Base-by-base conservation (phyloP, 2,329 filamentous ascomycete species). In the Didymella lethalis region DNA sequence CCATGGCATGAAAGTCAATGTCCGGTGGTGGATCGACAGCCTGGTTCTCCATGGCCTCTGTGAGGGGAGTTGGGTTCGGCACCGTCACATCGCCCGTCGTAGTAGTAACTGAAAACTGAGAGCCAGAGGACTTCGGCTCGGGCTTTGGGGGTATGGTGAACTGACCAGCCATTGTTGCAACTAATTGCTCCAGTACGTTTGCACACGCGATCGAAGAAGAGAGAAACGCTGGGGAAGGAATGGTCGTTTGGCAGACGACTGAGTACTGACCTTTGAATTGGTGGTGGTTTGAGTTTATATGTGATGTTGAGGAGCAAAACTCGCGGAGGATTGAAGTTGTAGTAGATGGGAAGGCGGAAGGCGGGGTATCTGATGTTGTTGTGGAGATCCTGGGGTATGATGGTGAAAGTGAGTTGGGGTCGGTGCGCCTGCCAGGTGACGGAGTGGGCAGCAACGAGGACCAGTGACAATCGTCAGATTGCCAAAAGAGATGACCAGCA, bases 1-100 rank as follows among this genome's bases (percentile, higher is more conserved):
- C 66, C 48, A 76, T 67, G 16, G 67, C 71, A 2, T 61, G 61
- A 25, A 74, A 64, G 54, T 75, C 68, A 28, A 68, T 66, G 16
- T 57, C 62, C 4, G 65, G 62, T 2, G 58, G 54, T 18, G 65
- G 50, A 12, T 68, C 66, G 2, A 65, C 32, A 1, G 55, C 57
- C 11, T 58, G 56, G 26, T 41, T 59, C 7, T 59, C 51, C 8
- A 57, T 28, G 29, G 64, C 62, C 34, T 73, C 69, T 14, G 65
- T 65, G n/a, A 51, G 58, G 2, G 72, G 71, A 10, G 72, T 75
- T 3, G 67, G 64, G 36, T 72, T 62, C 2, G 71, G 74, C 23
- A 64, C 66, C 11, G 65, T 62, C 7, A 68, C 66, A 10, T 43
- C 51, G 18, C 59, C 67, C 3, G 66, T 63, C 3, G 66, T 63